Evolutionary conservation across 2,329 filamentous ascomycete species (phyloP), one percentile per base, ranked within the genome.

Genomic region (Pyrenophora tritici-repentis): DNA sequence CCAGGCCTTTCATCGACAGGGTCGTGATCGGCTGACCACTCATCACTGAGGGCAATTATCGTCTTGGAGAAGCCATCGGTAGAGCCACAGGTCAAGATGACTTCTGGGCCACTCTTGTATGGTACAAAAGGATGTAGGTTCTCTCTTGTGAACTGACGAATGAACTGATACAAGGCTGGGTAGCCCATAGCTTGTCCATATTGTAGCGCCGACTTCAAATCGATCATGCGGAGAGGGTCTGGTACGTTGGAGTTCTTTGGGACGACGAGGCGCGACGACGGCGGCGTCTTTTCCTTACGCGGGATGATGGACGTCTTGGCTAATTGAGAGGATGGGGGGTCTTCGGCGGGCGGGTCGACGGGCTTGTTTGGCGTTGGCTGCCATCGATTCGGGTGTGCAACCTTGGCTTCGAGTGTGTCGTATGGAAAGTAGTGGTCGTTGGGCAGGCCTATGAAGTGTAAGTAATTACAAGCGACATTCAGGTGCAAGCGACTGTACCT

Each of bases 111-210:
- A 52, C 78, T 86, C 50, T 79, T 78, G 68, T 96, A 96, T 4
- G 91, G 90, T 6, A 92, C 83, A 62, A 88, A 86, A 2, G 90
- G 91, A 70, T 96, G 90, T 43, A 96, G 78, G 62, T 89, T 82
- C 47, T 92, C 81, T 51, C 85, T 83, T 4, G 86, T 81, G 73
- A 96, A 95, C 68, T 92, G 83, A 54, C 89, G 85, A 48, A 97
- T 75, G 75, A 92, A 96, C 37, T 83, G 83, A 54, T 86, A 83
- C 18, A 97, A 79, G 0, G 91, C 85, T 1, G 89, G 89, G 63
- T 95, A 93, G 39, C 92, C 92, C 54, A 88, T 81, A 2, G 89
- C 86, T n/a, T 83, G 84, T 53, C 90, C 90, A 77, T 97, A 97
- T 75, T 97, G 92, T 44, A 97, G 79, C 3, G 91, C 91, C 0